Evolutionary conservation across 805 yeast species (phyloP), one percentile per base, ranked within the genome.

Genomic region (Metschnikowia gelsemii): DNA sequence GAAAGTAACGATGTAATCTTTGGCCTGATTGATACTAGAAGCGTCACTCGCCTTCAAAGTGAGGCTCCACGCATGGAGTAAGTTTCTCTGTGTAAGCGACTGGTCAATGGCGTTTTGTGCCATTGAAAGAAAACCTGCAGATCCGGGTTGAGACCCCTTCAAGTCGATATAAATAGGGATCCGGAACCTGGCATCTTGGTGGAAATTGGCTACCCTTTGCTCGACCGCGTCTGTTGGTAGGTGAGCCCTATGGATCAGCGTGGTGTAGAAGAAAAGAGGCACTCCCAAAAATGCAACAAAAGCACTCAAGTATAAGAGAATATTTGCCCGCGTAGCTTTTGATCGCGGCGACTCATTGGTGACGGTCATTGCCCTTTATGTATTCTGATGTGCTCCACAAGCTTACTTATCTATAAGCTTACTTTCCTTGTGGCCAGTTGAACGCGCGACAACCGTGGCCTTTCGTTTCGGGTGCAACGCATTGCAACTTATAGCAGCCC

Each of bases 211-310:
- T 50, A 62, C 52, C 26, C 43, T 43, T 14, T 47, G 43, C 50
- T 64, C 56, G 34, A 82, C 69, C 31, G 65, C 64, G 1, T 60
- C 63, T 9, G 66, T 54, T 12, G 87, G 87, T 27, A 85, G 65
- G 27, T 72, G 71, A 2, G 87, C 85, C 40, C 89, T 65, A 52
- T 79, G 73, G 14, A 82, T 76, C 2, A 78, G 62, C 3, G 91
- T 82, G 14, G 91, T 82, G 19, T 52, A 44, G 25, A 64, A 52
- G 79, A 84, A 84, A 40, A 80, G 56, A 4, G 90, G 89, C 5
- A 73, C 52, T 2, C 85, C 88, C 16, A 79, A 42, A 20, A 52
- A 17, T 6, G 54, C 36, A 37, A 58, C 53, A 35, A 47, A 49
- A 16, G 49, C 38, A n/a, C 46, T 35, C 13, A 57, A 46, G n/a